Evolutionary conservation across 2,329 filamentous ascomycete genomes (phyloP).

Genomic region (Leptoxyphium fumago): DNA sequence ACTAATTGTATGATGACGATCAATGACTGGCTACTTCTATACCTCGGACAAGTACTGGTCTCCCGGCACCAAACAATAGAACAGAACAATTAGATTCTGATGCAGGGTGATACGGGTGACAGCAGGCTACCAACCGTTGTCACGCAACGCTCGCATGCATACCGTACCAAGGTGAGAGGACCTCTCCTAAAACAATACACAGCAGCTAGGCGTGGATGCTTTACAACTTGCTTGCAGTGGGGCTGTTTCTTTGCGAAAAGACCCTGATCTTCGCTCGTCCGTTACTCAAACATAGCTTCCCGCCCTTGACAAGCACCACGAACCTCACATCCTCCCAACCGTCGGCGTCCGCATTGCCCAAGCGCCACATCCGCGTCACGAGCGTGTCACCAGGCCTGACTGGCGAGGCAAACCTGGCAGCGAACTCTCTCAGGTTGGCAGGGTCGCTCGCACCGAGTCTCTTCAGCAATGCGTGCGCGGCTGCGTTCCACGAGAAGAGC

Average conservation of each 20-base stretch:
- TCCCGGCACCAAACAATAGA: no score
- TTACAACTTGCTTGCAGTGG: constrained; percentile 48
- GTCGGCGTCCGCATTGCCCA: constrained; percentile 44
- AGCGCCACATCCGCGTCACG: constrained; percentile 67
- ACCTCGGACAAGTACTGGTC: no score
- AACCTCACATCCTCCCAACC: constrained; percentile 77
- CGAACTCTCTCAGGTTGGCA: constrained; percentile 72
- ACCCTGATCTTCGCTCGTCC: constrained; percentile 65
- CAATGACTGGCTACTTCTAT: no score
- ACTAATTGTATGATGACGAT: no score
- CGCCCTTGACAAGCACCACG: constrained; percentile 59
- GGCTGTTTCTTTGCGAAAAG: constrained; percentile 28
- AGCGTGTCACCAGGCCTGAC: constrained; percentile 75
- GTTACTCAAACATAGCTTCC: constrained; percentile 78
- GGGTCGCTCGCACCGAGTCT: constrained; percentile 63
- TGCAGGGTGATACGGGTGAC: no score
- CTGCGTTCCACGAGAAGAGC: constrained; percentile 72
- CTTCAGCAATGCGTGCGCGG: constrained; percentile 58
- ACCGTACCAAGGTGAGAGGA: no score
- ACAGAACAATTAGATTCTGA: no score
- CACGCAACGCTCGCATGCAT: no score
- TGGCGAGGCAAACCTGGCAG: constrained; percentile 73
- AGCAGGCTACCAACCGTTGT: no score
- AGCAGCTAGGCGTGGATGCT: neutral
- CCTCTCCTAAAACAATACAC: no score